phyloP scores from a whole-genome alignment of 2,329 filamentous ascomycete species.

The Ilyonectria sp. region DNA sequence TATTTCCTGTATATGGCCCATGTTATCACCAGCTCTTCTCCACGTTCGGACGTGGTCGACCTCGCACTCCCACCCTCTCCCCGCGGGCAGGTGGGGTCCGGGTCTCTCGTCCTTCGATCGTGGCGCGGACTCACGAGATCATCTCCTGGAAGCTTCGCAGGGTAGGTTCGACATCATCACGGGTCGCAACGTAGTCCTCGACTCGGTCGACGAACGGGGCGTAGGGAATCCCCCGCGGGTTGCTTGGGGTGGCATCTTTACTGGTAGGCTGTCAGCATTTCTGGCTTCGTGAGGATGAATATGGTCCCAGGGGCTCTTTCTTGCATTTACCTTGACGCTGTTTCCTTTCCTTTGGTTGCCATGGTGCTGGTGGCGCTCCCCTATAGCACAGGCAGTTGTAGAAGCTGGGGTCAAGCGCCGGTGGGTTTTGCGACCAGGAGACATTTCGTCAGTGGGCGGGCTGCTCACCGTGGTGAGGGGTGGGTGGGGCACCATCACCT shows the following conservation, averaged over 20 bases:
- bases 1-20: slow-evolving; percentile 81
- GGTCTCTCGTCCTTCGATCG: slow-evolving; percentile 25
- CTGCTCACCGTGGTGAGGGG: slow-evolving; percentile 49
- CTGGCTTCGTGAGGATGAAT: background rate
- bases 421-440: slow-evolving; percentile 48
- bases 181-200: slow-evolving; percentile 86
- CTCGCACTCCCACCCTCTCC: slow-evolving; percentile 16
- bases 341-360: slow-evolving; percentile 59
- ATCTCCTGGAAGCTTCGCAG: slow-evolving; percentile 91
- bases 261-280: slow-evolving; percentile 44
- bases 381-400: slow-evolving; percentile 40
- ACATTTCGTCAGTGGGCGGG: slow-evolving; percentile 51
- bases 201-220: slow-evolving; percentile 91
- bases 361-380: slow-evolving; percentile 51
- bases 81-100: slow-evolving; percentile 11
- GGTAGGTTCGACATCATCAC: slow-evolving; percentile 84
- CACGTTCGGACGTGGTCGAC: slow-evolving; percentile 24
- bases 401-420: slow-evolving; percentile 43
- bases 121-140: slow-evolving; percentile 79
- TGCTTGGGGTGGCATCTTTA: slow-evolving; percentile 72
- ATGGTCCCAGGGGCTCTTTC: background rate
- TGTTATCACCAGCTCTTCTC: slow-evolving; percentile 37
- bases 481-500: slow-evolving; percentile 45
- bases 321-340: slow-evolving; percentile 52
- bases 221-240: slow-evolving; percentile 86